Percentiles rank a stretch among this genome's conserved stretches.
phyloP scores from a whole-genome alignment of 257 asterid species.

The Nicotiana obtusifolia region DNA sequence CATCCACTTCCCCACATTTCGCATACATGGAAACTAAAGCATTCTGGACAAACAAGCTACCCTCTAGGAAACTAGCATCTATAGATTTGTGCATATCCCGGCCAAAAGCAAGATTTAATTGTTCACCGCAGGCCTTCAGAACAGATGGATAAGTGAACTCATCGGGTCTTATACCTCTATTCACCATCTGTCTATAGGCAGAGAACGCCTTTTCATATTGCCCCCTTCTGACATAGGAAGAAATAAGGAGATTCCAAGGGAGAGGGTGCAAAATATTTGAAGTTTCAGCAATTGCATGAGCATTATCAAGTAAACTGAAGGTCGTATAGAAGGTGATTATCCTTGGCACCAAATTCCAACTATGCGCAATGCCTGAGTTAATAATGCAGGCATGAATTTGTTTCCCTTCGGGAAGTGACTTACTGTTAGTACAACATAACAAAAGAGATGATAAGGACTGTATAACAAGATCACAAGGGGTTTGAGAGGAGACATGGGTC shows the following conservation, averaged over 20 bases:
- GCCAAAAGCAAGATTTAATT: slow-evolving; percentile 47
- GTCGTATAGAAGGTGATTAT: slow-evolving; percentile 51
- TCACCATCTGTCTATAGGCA: slow-evolving; percentile 52
- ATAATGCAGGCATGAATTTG: slow-evolving; percentile 69
- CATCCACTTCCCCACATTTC: slow-evolving; percentile 63
- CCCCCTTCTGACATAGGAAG: slow-evolving; percentile 51
- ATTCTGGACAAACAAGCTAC: slow-evolving; percentile 71
- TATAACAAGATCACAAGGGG: slow-evolving; percentile 32
- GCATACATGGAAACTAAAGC: slow-evolving; percentile 84
- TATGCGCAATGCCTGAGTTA: slow-evolving; percentile 49
- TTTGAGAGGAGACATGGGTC: slow-evolving; percentile 34
- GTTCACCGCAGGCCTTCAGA: slow-evolving; percentile 87
- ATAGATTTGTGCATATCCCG: slow-evolving; percentile 55
- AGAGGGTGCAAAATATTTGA: slow-evolving; percentile 48
- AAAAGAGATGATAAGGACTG: slow-evolving; percentile 59
- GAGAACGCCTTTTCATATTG: slow-evolving; percentile 37
- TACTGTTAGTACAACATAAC: slow-evolving; percentile 43
- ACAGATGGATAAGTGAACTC: slow-evolving; percentile 72
- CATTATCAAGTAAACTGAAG: slow-evolving; percentile 38
- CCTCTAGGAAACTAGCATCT: slow-evolving; percentile 30
- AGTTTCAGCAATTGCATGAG: slow-evolving; percentile 35
- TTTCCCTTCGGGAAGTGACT: slow-evolving; percentile 51
- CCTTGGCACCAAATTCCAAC: slow-evolving; percentile 48
- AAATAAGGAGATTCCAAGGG: slow-evolving; percentile 79
- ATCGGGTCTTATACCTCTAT: slow-evolving; percentile 50